Conservation (phyloP, 768 basidiomycete species). For the Mycena chlorophos region DNA sequence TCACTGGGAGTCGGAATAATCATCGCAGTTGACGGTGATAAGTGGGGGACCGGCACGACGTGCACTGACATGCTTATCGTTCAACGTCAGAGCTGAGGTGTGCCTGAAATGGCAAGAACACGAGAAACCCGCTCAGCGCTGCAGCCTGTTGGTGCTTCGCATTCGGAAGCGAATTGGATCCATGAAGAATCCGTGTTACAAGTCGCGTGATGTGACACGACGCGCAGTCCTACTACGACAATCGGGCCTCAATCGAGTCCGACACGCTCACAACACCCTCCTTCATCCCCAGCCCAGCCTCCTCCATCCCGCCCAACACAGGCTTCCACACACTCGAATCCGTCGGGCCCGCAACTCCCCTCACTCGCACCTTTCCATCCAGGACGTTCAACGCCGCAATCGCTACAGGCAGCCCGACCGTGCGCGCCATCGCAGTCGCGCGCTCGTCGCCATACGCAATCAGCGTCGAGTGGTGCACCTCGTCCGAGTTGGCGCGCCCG, state of each 20-base stretch:
- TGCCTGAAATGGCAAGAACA: no score
- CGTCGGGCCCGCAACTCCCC: constrained; percentile 73
- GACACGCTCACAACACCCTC: constrained; percentile 28
- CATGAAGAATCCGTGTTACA: no score
- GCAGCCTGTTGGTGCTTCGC: no score
- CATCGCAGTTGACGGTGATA: no score
- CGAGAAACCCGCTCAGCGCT: no score
- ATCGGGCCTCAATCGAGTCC: constrained; percentile 25
- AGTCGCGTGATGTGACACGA: no score
- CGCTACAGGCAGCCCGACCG: constrained; percentile 86
- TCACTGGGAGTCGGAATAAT: no score
- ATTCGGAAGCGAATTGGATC: no score
- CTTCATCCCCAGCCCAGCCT: constrained; percentile 52
- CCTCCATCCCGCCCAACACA: constrained; percentile 62
- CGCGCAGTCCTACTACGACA: no score
- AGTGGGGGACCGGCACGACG: no score
- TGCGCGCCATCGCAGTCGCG: constrained; percentile 86
- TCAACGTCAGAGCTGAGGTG: no score
- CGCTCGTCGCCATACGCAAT: constrained; percentile 53
- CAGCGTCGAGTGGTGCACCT: constrained; percentile 68
- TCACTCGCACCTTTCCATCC: constrained; percentile 51
- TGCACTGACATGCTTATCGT: no score
- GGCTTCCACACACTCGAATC: constrained; percentile 58
- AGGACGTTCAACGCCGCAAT: constrained; percentile 73
- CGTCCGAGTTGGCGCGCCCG: constrained; percentile 29